phyloP scores from a whole-genome alignment of 225 moss, liverwort and hornwort species.

The Sphagnum contortum region DNA sequence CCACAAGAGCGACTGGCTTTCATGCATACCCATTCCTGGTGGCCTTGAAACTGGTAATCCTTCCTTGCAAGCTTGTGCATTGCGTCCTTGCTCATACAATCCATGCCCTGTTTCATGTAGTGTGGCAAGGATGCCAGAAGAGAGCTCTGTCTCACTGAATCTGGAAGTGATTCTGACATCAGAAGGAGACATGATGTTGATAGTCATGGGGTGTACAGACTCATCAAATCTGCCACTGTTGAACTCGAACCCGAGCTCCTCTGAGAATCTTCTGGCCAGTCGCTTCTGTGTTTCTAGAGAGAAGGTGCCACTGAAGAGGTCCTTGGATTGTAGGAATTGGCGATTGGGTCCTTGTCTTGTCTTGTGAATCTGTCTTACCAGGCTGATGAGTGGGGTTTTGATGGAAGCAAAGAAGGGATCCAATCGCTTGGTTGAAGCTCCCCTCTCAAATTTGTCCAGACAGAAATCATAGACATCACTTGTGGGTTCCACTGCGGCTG shows the following conservation, averaged over 20 bases:
- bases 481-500: slow-evolving; percentile 10
- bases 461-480: slow-evolving; percentile 13
- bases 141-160: slow-evolving; percentile 14
- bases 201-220: slow-evolving; percentile 16
- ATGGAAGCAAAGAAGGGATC: slow-evolving; percentile 15
- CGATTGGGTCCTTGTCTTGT: slow-evolving; percentile 6
- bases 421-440: slow-evolving; percentile 4
- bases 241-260: slow-evolving; percentile 15
- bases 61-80: slow-evolving; percentile 9
- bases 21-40: slow-evolving; percentile 18
- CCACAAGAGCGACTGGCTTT: slow-evolving; percentile 21
- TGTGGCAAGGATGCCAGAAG: slow-evolving; percentile 9
- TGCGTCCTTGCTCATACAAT: slow-evolving; percentile 16
- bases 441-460: slow-evolving; percentile 14
- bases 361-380: slow-evolving; percentile 9
- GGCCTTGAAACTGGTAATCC: slow-evolving; percentile 12
- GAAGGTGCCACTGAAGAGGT: slow-evolving; percentile 15
- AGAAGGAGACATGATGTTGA: slow-evolving; percentile 7
- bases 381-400: slow-evolving; percentile 8
- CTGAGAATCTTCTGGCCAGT: slow-evolving; percentile 8
- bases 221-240: slow-evolving; percentile 12
- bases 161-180: slow-evolving; percentile 18
- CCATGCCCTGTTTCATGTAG: slow-evolving; percentile 19
- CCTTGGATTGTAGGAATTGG: slow-evolving; percentile 13
- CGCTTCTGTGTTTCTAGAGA: slow-evolving; percentile 19